Evolutionary conservation across 306 rosid species (phyloP).

Genomic region (Delonix regia): DNA sequence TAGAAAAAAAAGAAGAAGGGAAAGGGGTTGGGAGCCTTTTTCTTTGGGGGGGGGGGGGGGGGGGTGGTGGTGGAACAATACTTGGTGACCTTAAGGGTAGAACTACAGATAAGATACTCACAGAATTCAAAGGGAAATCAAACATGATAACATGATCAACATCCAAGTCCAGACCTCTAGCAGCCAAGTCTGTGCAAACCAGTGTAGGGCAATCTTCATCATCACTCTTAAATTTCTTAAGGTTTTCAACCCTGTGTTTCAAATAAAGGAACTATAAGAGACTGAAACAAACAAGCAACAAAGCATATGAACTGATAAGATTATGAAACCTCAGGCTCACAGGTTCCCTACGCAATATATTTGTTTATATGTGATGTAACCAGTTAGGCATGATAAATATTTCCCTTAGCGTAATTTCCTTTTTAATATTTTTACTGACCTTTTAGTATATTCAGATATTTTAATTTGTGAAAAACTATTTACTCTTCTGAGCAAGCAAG

Average conservation of each 20-base stretch:
- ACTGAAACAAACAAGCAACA: slow-evolving; percentile 11
- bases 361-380: neutral
- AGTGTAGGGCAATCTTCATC: slow-evolving; percentile 90
- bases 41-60: neutral
- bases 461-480: neutral
- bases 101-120: slow-evolving; percentile 43
- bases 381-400: neutral
- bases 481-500: slow-evolving; percentile 7
- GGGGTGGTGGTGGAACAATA: neutral
- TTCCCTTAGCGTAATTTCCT: neutral
- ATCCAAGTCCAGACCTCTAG: slow-evolving; percentile 94
- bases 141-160: slow-evolving; percentile 98
- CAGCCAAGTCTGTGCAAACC: slow-evolving; percentile 97
- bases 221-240: slow-evolving; percentile 83
- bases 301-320: neutral
- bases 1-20: neutral
- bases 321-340: neutral
- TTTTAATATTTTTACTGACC: neutral
- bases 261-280: slow-evolving; percentile 29
- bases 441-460: neutral
- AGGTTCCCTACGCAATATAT: neutral
- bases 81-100: neutral
- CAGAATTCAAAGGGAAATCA: slow-evolving; percentile 90
- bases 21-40: neutral
- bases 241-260: slow-evolving; percentile 85